Evolutionary conservation across 139 green algal species (phyloP).

Genomic region (Pseudopediastrum boryanum): DNA sequence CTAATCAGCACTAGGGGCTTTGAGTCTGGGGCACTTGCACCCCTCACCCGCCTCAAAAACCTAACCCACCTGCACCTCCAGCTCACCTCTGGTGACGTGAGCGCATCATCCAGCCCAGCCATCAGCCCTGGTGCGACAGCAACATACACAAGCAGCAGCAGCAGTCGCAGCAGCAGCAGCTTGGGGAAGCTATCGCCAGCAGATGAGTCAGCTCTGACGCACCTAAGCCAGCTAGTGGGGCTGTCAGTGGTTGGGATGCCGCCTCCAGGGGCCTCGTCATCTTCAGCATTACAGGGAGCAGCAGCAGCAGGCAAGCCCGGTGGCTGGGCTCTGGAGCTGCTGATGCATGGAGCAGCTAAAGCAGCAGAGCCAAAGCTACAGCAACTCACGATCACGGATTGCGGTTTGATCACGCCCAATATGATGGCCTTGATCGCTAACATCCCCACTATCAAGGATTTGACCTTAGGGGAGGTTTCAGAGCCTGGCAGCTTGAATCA

Average conservation of each 20-base stretch:
- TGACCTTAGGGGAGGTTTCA: conserved; percentile 4
- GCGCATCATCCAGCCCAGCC: neutral
- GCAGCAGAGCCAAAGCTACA: no score
- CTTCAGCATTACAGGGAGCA: no score
- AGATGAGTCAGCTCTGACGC: no score
- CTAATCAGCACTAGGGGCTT: neutral
- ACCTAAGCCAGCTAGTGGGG: no score
- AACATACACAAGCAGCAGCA: neutral
- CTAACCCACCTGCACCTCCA: conserved; percentile 21
- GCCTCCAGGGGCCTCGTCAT: no score
- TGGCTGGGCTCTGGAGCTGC: no score
- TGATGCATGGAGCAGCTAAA: no score
- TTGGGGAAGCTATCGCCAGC: no score
- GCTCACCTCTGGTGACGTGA: neutral
- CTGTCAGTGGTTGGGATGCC: no score
- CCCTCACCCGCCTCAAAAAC: neutral
- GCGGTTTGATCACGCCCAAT: no score
- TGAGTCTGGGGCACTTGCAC: conserved; percentile 17
- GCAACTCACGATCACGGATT: no score
- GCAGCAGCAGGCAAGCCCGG: no score
- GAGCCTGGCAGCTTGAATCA: neutral
- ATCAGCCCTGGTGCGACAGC: neutral
- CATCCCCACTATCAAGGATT: conserved; percentile 2
- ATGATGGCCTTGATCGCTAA: neutral
- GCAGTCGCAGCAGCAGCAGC: neutral